Evolutionary conservation across 2,329 filamentous ascomycete genomes (phyloP).

Genomic region (Talaromyces sp.): DNA sequence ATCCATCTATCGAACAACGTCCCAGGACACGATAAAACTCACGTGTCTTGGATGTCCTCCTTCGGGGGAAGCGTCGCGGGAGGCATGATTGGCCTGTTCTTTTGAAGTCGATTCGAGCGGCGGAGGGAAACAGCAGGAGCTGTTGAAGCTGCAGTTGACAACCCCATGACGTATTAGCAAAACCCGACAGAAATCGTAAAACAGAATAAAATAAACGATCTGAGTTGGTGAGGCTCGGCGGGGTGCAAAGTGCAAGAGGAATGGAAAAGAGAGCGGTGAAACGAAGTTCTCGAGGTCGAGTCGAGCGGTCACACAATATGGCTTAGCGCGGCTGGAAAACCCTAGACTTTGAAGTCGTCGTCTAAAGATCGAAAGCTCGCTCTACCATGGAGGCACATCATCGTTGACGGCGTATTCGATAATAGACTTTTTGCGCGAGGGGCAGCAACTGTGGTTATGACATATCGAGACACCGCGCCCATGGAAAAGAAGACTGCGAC

Average conservation of each 20-base stretch:
- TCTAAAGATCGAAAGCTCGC: not conserved
- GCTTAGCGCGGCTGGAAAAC: not conserved
- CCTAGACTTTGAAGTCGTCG: not conserved
- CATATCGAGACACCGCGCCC: not conserved
- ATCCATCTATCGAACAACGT: not conserved
- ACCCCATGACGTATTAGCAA: conserved; percentile 3
- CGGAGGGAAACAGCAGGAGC: conserved; percentile 8
- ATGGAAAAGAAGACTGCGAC: not conserved
- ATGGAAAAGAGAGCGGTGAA: not conserved
- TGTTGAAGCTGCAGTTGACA: conserved; percentile 7
- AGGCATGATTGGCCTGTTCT: conserved; percentile 23
- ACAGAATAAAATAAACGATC: not conserved
- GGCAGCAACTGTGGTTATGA: not conserved
- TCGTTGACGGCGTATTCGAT: not conserved
- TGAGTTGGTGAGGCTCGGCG: not conserved
- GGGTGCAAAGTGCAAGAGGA: not conserved
- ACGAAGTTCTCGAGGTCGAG: not conserved
- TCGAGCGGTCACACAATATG: not conserved
- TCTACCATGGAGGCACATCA: not conserved
- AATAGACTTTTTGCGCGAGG: not conserved
- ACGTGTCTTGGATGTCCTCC: conserved; percentile 58
- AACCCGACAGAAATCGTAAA: not conserved
- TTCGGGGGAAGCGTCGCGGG: conserved; percentile 42
- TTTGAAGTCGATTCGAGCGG: conserved; percentile 9
- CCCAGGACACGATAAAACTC: conserved; percentile 26